Evolutionary conservation across 108 stramenopile genomes (phyloP), one percentile per base, ranked within the genome.

Genomic region (Asterionellopsis glacialis): DNA sequence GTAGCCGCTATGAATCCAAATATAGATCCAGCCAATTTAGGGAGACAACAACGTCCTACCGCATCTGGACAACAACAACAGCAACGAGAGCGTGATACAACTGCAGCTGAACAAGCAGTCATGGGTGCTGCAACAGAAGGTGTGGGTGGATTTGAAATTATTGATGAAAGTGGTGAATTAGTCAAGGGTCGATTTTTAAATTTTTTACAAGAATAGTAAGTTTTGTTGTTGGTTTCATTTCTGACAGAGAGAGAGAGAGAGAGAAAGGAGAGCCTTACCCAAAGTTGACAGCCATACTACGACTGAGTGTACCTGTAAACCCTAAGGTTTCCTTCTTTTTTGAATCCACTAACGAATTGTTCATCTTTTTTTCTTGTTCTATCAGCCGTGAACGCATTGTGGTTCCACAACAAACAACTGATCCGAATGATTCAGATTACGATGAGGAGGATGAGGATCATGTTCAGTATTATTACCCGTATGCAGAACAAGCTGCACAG

Each of bases 131-230:
- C 64, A 42, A 72, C 65, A 22, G 69, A 58, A 11, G 61, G 66
- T 22, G 80, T 72, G 10, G 70, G 55, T 6, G 80, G 70, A 11
- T 80, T 82, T 43, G 82, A 85, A 40, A 73, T 76, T 9, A 59
- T 73, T 14, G 89, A 90, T 65, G 89, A 87, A 61, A 80, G 73
- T 45, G 89, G 85, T 25, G 85, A 90, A 63, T 42, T 90, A 59
- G 85, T 91, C n/a, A 67, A 71, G 54, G 72, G 67, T 40, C 78
- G 75, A 7, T 84, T 91, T 65, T 52, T 70, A n/a, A 73, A 87
- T 44, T 91, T 91, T 76, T 55, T 91, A 28, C 54, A 67, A 22
- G 67, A 74, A 26, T 91, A 64, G 80, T 87, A 55, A 84, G 88
- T 84, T 14, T 39, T 58, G 13, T 16, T 16, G 10, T 9, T 54